Evolutionary conservation across 2,329 filamentous ascomycete species (phyloP).

Genomic region (Monilinia vaccinii-corymbosi): DNA sequence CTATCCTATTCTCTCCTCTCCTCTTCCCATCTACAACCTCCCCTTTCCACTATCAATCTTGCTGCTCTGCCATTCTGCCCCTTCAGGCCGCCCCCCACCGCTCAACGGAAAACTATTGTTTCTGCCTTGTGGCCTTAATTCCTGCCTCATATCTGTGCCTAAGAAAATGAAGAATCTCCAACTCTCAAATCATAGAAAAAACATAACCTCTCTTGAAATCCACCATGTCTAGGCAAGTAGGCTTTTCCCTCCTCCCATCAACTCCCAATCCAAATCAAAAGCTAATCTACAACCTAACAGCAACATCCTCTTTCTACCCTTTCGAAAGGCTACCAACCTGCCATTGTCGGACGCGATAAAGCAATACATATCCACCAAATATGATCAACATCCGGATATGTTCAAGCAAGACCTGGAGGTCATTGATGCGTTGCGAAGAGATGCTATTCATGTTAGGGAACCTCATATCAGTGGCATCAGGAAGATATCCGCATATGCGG

Average conservation of each 20-base stretch:
- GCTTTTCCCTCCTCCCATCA: background rate
- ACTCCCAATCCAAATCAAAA: background rate
- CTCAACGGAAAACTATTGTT: background rate
- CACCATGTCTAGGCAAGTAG: slow-evolving; percentile 10
- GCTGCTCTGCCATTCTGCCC: too few relatives aligned
- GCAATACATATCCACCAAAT: slow-evolving; percentile 94
- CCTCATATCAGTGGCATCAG: slow-evolving; percentile 78
- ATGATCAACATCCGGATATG: slow-evolving; percentile 98
- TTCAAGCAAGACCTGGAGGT: slow-evolving; percentile 81
- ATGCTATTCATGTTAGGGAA: slow-evolving; percentile 84
- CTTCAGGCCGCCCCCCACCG: background rate
- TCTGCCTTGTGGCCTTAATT: slow-evolving; percentile 1
- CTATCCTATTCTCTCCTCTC: too few relatives aligned
- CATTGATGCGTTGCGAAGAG: slow-evolving; percentile 72
- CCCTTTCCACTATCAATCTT: too few relatives aligned
- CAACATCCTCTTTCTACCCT: slow-evolving; percentile 45
- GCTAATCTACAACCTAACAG: slow-evolving; percentile 15
- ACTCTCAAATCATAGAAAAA: background rate
- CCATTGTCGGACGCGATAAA: slow-evolving; percentile 76
- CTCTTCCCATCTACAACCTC: too few relatives aligned
- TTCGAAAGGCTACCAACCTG: slow-evolving; percentile 74
- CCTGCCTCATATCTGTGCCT: background rate
- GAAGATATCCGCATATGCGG: slow-evolving; percentile 85
- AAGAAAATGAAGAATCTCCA: background rate
- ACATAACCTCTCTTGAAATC: background rate